phyloP scores from a whole-genome alignment of 306 rosid species.

The Sicyos edulis region DNA sequence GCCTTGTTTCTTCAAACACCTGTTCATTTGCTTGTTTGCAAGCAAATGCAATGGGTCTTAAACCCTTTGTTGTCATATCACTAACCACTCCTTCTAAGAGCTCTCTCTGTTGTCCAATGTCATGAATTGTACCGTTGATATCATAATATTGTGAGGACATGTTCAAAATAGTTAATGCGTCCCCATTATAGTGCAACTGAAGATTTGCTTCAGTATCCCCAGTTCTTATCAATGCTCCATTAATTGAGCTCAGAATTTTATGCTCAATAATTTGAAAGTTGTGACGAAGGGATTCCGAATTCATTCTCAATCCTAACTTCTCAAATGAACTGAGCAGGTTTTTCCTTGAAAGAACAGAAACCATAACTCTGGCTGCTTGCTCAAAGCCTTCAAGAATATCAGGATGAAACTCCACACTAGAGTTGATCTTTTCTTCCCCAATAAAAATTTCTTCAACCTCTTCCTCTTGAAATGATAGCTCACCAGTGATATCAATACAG shows the following conservation, averaged over 20 bases:
- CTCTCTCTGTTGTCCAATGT: conserved; percentile 27
- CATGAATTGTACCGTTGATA: conserved; percentile 29
- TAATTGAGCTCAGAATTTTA: conserved; percentile 22
- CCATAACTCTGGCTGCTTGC: conserved; percentile 35
- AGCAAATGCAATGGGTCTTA: conserved; percentile 55
- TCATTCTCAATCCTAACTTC: not conserved
- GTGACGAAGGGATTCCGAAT: not conserved
- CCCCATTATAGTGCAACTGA: conserved; percentile 51
- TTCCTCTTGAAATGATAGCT: conserved; percentile 17
- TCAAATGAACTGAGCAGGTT: not conserved
- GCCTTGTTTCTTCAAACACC: conserved; percentile 33
- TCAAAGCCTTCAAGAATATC: conserved; percentile 27
- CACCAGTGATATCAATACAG: conserved; percentile 44
- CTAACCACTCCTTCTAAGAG: conserved; percentile 23
- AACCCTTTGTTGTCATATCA: conserved; percentile 40
- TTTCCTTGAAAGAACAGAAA: not conserved
- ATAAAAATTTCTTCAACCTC: conserved; percentile 40
- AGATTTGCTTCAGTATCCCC: conserved; percentile 17
- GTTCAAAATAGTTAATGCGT: conserved; percentile 41
- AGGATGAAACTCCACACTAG: conserved; percentile 14
- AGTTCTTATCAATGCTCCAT: conserved; percentile 29
- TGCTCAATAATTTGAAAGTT: conserved; percentile 5
- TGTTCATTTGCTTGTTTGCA: conserved; percentile 24
- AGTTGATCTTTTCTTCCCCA: conserved; percentile 34
- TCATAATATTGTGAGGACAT: conserved; percentile 50